phyloP scores from a whole-genome alignment of 768 basidiomycete species.

The Clitopilus passeckerianus region DNA sequence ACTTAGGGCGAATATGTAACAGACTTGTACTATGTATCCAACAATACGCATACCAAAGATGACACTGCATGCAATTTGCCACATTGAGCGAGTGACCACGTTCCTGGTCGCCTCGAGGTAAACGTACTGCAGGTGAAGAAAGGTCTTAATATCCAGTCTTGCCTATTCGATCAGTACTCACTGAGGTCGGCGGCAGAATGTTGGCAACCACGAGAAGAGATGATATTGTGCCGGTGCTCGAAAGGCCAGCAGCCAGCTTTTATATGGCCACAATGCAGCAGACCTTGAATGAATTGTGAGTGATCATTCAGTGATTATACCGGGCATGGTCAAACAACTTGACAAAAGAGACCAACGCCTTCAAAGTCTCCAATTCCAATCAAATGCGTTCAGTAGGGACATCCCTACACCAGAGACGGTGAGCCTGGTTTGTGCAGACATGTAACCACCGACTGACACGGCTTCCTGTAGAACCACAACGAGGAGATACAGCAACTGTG shows the following conservation, averaged over 20 bases:
- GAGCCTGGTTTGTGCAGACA: neutral
- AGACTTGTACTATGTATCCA: neutral
- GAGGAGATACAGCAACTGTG: neutral
- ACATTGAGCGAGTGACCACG: neutral
- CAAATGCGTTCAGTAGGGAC: neutral
- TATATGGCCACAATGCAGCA: conserved; percentile 7
- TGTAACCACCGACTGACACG: neutral
- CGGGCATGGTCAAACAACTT: conserved; percentile 13
- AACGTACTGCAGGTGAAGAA: neutral
- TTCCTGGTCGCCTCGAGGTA: neutral
- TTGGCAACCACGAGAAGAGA: neutral
- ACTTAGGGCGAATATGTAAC: conserved; percentile 10
- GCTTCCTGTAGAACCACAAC: neutral
- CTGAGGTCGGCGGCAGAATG: neutral
- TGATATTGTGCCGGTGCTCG: neutral
- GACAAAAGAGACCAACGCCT: neutral
- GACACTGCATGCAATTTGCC: neutral
- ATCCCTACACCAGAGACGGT: neutral
- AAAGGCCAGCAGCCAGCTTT: neutral
- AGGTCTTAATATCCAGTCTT: neutral
- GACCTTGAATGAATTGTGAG: conserved; percentile 15
- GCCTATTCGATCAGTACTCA: neutral
- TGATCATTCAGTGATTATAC: neutral
- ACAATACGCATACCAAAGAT: neutral
- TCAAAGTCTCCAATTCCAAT: neutral